Base-by-base conservation (phyloP, 805 yeast genomes). In the Yamadazyma akitaensis region DNA sequence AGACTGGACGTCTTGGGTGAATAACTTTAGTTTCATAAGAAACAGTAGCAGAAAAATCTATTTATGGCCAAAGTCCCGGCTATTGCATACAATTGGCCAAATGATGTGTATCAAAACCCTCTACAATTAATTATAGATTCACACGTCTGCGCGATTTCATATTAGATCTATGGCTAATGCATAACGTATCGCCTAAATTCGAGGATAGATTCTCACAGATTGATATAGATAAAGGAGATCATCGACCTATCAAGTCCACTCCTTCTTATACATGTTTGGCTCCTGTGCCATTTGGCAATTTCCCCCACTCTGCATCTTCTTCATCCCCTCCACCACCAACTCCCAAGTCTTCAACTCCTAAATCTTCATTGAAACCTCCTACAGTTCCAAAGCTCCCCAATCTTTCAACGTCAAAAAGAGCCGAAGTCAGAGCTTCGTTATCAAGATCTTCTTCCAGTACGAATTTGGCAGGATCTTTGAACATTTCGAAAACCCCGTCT, bases 371-470 rank as follows among this genome's bases (percentile, higher is more conserved):
- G 7, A 32, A 31, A 16, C 43, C 43, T 6, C 19, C 46, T 5
- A 53, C 56, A 1, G 40, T 43, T 11, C 51, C 53, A 12, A 42
- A 37, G 19, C 25, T 43, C 9, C 56, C 56, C 7, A 42, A 26
- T 12, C 42, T 53, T 12, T 50, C 51, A 11, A 53, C 56, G 1
- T 48, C 56, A 2, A 48, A 34, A 46, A 28, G 56, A 44, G 56
- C 56, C 5, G 53, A 53, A 35, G 44, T 49, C n/a, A 17, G 56
- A 26, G 43, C 30, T 2, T 26, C 40, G 6, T 30, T 46, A 8
- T 35, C 51, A 2, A 33, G 49, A 17, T 42, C 53, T n/a, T 24
- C 39, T 9, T 47, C 55, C 13, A 37, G 41, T 9, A 49, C 37
- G 13, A 47, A 41, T 18, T 28, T 51, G 3, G 18, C 44, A 2